phyloP scores from a whole-genome alignment of 2,329 filamentous ascomycete species.

The Botrytis elliptica region DNA sequence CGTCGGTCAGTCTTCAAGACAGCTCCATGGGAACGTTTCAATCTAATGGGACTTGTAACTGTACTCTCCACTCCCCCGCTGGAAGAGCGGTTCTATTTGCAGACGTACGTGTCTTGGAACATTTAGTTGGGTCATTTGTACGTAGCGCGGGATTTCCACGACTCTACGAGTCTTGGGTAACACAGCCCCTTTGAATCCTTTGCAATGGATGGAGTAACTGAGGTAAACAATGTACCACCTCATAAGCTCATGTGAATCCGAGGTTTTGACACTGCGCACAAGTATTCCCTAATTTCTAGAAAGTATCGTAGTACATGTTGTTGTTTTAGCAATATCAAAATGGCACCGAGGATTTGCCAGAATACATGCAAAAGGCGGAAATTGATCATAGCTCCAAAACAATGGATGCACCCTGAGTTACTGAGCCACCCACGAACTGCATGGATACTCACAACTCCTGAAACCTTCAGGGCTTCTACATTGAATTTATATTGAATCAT shows the following conservation, averaged over 20 bases:
- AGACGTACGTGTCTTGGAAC: neutral
- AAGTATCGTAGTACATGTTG: neutral
- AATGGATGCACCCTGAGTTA: neutral
- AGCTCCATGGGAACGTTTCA: neutral
- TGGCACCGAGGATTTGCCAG: constrained; percentile 2
- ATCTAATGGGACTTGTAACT: neutral
- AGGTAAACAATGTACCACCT: neutral
- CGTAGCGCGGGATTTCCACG: neutral
- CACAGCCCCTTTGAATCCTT: neutral
- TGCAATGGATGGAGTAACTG: neutral
- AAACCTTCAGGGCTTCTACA: neutral
- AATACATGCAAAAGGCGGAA: neutral
- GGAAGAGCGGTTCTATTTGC: neutral
- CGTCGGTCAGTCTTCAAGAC: neutral
- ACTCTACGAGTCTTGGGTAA: neutral
- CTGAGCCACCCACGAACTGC: neutral
- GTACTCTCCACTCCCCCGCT: neutral
- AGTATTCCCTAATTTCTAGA: neutral
- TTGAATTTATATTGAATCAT: constrained; percentile 6
- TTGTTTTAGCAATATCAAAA: neutral
- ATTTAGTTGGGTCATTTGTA: neutral
- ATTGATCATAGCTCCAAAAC: constrained; percentile 6
- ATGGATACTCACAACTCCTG: neutral
- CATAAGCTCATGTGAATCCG: neutral
- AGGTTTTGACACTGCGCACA: neutral